Conservation (phyloP, 345 rosid species). For the Pseudoturritis turrita region DNA sequence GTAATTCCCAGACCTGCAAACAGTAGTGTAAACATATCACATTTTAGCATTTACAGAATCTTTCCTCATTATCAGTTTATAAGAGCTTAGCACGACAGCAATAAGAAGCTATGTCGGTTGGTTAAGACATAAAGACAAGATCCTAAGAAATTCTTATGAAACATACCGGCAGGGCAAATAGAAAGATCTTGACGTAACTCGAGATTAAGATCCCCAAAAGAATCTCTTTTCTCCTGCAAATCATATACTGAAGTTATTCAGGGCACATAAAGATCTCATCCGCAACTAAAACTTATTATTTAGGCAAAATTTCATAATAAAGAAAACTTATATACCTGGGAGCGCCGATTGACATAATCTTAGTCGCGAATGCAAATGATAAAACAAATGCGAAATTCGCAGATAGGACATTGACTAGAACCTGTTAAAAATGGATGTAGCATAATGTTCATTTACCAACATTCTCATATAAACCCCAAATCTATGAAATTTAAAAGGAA, state of each 20-base stretch:
- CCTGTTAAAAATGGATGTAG: no score
- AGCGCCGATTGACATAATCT: conserved; percentile 28
- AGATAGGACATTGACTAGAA: conserved; percentile 49
- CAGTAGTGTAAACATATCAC: not conserved
- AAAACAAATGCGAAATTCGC: conserved; percentile 56
- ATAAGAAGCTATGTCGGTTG: not conserved
- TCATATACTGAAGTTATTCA: not conserved
- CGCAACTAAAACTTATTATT: not conserved
- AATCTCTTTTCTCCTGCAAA: conserved; percentile 40
- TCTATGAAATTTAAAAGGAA: not conserved
- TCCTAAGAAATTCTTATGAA: no score
- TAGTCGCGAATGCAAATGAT: conserved; percentile 39
- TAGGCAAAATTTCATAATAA: not conserved
- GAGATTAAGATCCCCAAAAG: conserved; percentile 57
- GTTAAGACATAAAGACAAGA: no score
- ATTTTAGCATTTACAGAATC: not conserved
- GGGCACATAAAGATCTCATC: no score
- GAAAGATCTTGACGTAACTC: conserved; percentile 71
- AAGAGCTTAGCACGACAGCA: no score
- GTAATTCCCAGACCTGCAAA: conserved; percentile 81
- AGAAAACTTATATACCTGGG: conserved; percentile 41
- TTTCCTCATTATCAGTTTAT: not conserved
- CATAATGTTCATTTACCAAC: not conserved
- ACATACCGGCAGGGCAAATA: conserved; percentile 64
- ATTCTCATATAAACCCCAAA: not conserved